A percentile compares a stretch with the other conserved stretches of the same genome.
phyloP scores from a whole-genome alignment of 169 alveolate species.

The Neospora caninum region DNA sequence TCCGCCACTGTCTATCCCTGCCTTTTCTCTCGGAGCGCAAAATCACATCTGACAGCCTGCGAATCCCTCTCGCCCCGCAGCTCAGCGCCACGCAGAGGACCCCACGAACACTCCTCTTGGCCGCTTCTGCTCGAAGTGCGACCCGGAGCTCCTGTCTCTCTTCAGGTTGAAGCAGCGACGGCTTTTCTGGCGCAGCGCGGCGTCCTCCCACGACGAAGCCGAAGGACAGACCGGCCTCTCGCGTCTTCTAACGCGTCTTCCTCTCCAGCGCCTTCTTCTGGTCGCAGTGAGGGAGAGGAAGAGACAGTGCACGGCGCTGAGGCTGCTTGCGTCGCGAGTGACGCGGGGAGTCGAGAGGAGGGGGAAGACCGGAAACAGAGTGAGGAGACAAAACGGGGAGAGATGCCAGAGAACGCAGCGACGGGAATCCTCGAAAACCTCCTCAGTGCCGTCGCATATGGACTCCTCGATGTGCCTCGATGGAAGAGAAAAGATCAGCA shows the following conservation, averaged over 20 bases:
- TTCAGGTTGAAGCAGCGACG: background rate
- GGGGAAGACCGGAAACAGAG: too few species aligned
- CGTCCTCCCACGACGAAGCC: background rate
- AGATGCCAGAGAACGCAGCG: background rate
- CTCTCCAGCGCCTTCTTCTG: too few species aligned
- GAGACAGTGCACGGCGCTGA: background rate
- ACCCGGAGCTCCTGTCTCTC: background rate
- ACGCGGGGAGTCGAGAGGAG: background rate
- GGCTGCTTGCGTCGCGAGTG: background rate
- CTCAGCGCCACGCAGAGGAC: too few species aligned
- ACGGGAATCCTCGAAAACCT: background rate
- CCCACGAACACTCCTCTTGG: background rate
- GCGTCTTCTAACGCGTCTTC: too few species aligned
- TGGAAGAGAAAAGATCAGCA: background rate
- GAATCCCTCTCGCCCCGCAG: too few species aligned
- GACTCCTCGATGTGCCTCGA: background rate
- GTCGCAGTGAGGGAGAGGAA: background rate
- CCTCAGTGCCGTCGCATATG: background rate
- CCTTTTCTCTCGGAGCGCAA: too few species aligned
- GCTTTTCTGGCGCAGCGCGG: background rate
- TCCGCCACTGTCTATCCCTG: too few species aligned
- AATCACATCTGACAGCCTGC: too few species aligned
- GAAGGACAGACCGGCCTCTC: too few species aligned
- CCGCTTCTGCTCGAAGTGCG: background rate
- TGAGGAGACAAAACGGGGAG: background rate